Base-by-base conservation (phyloP, 139 green algal genomes). In the Tetradesmus obliquus region DNA sequence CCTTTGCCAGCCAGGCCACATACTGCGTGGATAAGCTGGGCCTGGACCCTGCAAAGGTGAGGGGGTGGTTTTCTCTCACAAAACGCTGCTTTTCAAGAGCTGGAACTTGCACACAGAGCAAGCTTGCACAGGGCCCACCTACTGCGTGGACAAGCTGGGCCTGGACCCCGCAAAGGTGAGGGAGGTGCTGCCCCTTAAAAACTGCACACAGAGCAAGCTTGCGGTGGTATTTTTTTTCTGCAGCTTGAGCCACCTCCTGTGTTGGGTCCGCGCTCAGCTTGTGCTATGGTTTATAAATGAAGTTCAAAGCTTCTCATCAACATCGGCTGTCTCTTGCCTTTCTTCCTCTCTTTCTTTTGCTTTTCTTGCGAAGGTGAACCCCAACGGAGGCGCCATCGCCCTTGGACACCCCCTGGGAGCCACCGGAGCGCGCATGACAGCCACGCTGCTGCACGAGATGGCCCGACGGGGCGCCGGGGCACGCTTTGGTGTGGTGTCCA, bases 371-470 rank as follows among this genome's bases (percentile, higher is more conserved):
- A 51, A 86, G 60, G 87, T 99, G 22, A 99, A 99, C 95, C 96
- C 97, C 79, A 99, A 99, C 92, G 98, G 98, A 79, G 98, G 98
- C 5, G 98, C 98, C 88, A 99, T 99, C 84, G 98, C 98, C 0
- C 93, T 99, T 82, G 98, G 98, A 13, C 98, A 99, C 93, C 98
- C 98, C 5, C 94, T 99, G 82, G 98, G 98, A 57, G 95, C 93
- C 92, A 99, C 97, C 5, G 97, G 97, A 55, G 93, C 96, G 1
- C 94, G 97, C 53, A 97, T 96, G 95, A 98, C 98, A 5, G 98
- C 98, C 74, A 99, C 98, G 45, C 96, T 99, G 87, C 94, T 99
- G 91, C 96, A 99, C 74, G 98, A 99, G 94, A 99, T 99, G 98
- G 88, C 93, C 58, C 93, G 96, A 45, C 94, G 98, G 8, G 98